A percentile compares a stretch with the other conserved stretches of the same genome.
These are phyloP conservation scores for Penicillium psychrosexuale DNA, from an alignment of 2,329 filamentous ascomycete species.

Conservation along the genomic window DNA sequence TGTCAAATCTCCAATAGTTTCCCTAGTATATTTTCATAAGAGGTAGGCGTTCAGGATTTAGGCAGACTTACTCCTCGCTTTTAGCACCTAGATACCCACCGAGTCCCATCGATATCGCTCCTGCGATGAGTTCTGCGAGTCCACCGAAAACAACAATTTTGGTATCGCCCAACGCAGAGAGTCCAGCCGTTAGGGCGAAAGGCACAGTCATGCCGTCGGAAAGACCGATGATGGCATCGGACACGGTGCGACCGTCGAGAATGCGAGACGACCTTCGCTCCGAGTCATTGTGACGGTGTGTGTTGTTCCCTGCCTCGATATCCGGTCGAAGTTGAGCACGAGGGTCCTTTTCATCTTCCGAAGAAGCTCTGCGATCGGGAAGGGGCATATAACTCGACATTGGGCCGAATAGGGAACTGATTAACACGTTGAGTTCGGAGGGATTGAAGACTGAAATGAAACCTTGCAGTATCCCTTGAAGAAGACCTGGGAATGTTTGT, in stretches of 20 bases:
- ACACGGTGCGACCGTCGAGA: slow-evolving; percentile 40
- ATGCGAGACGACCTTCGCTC: slow-evolving; percentile 28
- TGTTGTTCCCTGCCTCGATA: slow-evolving; percentile 13
- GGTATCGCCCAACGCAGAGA: slow-evolving; percentile 60
- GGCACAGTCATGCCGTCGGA: slow-evolving; percentile 77
- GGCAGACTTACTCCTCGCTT: slow-evolving; percentile 37
- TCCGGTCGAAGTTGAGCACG: slow-evolving; percentile 17
- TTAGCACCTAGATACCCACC: slow-evolving; percentile 68
- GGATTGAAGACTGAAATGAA: not conserved
- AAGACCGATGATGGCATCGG: slow-evolving; percentile 70
- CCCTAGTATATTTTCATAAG: too few species aligned
- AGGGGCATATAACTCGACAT: slow-evolving; percentile 31
- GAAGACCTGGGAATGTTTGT: slow-evolving; percentile 6
- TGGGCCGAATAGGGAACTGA: slow-evolving; percentile 29
- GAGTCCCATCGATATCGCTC: slow-evolving; percentile 74
- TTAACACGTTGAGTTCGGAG: slow-evolving; percentile 26
- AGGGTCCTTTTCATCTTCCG: slow-evolving; percentile 31
- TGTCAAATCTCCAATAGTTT: not conserved
- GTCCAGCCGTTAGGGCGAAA: slow-evolving; percentile 72
- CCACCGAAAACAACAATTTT: slow-evolving; percentile 68
- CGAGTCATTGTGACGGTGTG: slow-evolving; percentile 1
- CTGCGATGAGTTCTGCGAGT: slow-evolving; percentile 70
- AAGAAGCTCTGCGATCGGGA: slow-evolving; percentile 15
- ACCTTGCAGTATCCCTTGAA: slow-evolving; percentile 5
- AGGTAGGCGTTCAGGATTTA: too few species aligned